Evolutionary conservation across 352 stramenopile species (phyloP).

Genomic region (Phytopythium ostracodes): DNA sequence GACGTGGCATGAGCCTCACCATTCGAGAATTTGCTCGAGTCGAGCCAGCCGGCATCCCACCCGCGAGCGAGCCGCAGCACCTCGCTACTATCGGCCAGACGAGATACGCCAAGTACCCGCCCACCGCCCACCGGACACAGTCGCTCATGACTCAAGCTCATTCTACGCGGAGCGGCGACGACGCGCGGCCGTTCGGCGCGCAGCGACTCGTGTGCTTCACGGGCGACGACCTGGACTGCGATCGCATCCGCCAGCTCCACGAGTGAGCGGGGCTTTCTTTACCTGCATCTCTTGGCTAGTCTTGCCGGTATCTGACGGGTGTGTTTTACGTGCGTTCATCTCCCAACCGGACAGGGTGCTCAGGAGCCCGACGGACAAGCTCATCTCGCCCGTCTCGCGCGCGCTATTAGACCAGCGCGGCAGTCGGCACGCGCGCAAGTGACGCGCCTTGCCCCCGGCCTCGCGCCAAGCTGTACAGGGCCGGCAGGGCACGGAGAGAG

Average conservation of each 20-base stretch:
- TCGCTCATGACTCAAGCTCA: slow-evolving; percentile 15
- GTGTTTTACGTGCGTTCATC: neutral
- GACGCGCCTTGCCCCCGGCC: neutral
- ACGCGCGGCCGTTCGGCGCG: neutral
- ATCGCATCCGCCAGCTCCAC: slow-evolving; percentile 24
- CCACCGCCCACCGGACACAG: slow-evolving; percentile 9
- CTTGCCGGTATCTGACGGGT: neutral
- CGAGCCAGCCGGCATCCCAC: neutral
- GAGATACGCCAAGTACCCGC: too few relatives aligned
- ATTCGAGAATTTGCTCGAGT: slow-evolving; percentile 11
- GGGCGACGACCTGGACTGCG: slow-evolving; percentile 16
- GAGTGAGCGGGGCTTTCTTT: slow-evolving; percentile 8
- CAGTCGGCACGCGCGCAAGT: slow-evolving; percentile 11
- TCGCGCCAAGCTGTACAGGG: neutral
- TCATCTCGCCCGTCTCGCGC: slow-evolving; percentile 57
- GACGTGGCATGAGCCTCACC: neutral
- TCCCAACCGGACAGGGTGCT: slow-evolving; percentile 33
- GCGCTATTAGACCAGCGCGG: slow-evolving; percentile 32
- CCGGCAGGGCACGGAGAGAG: neutral
- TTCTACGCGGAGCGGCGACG: slow-evolving; percentile 19
- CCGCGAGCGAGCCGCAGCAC: slow-evolving; percentile 1
- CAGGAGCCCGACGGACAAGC: slow-evolving; percentile 58
- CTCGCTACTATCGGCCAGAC: neutral
- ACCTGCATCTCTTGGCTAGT: neutral
- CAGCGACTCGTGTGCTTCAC: slow-evolving; percentile 33